These are phyloP conservation scores for Parathielavia hyrcaniae DNA, from an alignment of 495 filamentous ascomycete species.

Conservation along the genomic window DNA sequence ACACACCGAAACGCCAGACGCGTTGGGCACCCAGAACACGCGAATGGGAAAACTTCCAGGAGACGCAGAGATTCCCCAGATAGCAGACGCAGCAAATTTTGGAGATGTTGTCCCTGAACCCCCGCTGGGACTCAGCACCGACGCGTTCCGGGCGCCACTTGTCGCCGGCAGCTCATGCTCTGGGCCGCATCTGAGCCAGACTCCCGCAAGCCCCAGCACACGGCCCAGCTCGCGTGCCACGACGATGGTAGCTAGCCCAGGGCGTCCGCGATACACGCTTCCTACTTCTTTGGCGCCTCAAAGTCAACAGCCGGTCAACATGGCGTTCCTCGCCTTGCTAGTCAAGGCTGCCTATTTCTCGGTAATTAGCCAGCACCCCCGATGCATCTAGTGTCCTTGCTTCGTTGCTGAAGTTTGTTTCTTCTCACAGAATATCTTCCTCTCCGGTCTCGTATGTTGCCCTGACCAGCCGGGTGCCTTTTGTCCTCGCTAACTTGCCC, in stretches of 20 bases:
- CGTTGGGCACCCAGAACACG: background rate
- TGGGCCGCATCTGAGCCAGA: background rate
- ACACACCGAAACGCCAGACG: background rate
- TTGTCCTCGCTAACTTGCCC: background rate
- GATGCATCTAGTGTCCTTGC: background rate
- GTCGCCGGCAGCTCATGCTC: background rate
- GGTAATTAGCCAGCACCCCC: background rate
- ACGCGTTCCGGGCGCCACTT: background rate
- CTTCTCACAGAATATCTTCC: slow-evolving; percentile 11
- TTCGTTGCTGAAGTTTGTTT: background rate
- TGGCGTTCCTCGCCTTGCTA: slow-evolving; percentile 11
- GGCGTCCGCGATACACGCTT: background rate
- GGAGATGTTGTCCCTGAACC: too few species aligned
- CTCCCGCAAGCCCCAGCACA: background rate
- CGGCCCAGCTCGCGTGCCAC: background rate
- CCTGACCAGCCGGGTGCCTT: background rate
- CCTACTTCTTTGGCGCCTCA: background rate
- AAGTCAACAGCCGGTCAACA: background rate
- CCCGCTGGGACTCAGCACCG: background rate
- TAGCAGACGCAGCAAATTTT: too few species aligned
- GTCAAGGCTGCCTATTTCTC: slow-evolving; percentile 17
- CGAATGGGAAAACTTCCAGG: background rate
- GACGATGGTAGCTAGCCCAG: background rate
- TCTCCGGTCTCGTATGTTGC: slow-evolving; percentile 8
- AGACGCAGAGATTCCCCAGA: background rate